Conservation (phyloP, 2,329 filamentous ascomycete species). For the Trichophyton benhamiae region DNA sequence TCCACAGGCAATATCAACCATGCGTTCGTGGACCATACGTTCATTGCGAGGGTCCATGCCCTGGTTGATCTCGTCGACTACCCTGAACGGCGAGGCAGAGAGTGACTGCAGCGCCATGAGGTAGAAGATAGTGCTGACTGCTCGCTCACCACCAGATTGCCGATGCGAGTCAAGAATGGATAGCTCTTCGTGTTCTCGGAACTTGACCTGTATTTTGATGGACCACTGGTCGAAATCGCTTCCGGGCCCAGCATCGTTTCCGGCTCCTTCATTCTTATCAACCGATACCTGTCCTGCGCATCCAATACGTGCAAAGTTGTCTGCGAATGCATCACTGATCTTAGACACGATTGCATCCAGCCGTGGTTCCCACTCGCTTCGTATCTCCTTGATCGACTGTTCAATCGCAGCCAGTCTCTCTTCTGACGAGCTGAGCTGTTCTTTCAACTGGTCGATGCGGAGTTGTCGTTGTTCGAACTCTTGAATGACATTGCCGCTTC, state of each 20-base stretch:
- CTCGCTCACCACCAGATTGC: conserved; percentile 90
- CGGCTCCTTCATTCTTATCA: conserved; percentile 46
- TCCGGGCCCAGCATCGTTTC: conserved; percentile 11
- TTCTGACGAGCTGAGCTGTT: conserved; percentile 46
- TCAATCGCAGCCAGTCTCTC: conserved; percentile 45
- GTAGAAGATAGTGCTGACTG: conserved; percentile 96
- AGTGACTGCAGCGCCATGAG: conserved; percentile 95
- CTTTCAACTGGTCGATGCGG: conserved; percentile 55
- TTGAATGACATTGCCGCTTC: conserved; percentile 60
- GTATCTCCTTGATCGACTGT: conserved; percentile 51
- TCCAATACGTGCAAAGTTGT: conserved; percentile 87
- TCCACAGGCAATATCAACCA: conserved; percentile 89
- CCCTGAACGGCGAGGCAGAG: conserved; percentile 87
- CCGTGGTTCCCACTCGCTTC: conserved; percentile 66
- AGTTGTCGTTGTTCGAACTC: conserved; percentile 63
- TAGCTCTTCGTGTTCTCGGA: conserved; percentile 73
- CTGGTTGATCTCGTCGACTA: conserved; percentile 99
- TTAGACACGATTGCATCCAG: conserved; percentile 64
- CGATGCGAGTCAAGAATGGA: conserved; percentile 81
- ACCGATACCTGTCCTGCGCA: conserved; percentile 85
- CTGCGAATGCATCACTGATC: conserved; percentile 82
- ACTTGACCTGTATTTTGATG: conserved; percentile 87
- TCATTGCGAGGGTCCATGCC: conserved; percentile 99
- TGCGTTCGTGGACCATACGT: conserved; percentile 91
- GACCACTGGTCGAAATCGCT: conserved; percentile 91